Percentiles rank a stretch among this genome's conserved stretches.
phyloP scores from a whole-genome alignment of 805 yeast species.

The Candida suzukii region DNA sequence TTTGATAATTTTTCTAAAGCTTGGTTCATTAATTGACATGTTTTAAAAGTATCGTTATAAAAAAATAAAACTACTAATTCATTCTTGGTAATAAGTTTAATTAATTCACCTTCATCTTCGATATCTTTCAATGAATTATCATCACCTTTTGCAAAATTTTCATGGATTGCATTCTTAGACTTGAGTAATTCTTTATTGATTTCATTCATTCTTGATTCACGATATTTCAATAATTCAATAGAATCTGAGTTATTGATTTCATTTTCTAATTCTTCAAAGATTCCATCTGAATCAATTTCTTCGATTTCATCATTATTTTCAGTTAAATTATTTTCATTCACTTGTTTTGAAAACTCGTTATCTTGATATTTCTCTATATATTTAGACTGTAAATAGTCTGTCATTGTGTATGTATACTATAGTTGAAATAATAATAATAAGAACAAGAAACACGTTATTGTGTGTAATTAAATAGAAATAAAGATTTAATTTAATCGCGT shows the following conservation, averaged over 20 bases:
- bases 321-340: slow-evolving; percentile 10
- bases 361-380: slow-evolving; percentile 40
- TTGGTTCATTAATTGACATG: slow-evolving; percentile 55
- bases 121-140: slow-evolving; percentile 30
- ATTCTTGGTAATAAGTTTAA: slow-evolving; percentile 40
- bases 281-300: slow-evolving; percentile 29
- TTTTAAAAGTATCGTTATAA: slow-evolving; percentile 49
- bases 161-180: slow-evolving; percentile 22
- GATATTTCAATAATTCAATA: slow-evolving; percentile 34
- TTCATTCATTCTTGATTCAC: slow-evolving; percentile 61
- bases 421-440: no score
- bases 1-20: slow-evolving; percentile 40
- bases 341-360: slow-evolving; percentile 4
- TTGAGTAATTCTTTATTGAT: slow-evolving; percentile 36
- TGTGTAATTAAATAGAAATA: no score
- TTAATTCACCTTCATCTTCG: slow-evolving; percentile 51
- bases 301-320: slow-evolving; percentile 14
- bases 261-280: slow-evolving; percentile 41
- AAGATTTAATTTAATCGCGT: no score
- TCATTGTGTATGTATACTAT: slow-evolving; percentile 1
- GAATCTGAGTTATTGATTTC: slow-evolving; percentile 41
- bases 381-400: slow-evolving; percentile 13
- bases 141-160: slow-evolving; percentile 27
- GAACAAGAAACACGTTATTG: no score
- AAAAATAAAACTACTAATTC: slow-evolving; percentile 52